A percentile compares a stretch with the other conserved stretches of the same genome.
phyloP scores from a whole-genome alignment of 106 monocot species.

The Acorus gramineus region DNA sequence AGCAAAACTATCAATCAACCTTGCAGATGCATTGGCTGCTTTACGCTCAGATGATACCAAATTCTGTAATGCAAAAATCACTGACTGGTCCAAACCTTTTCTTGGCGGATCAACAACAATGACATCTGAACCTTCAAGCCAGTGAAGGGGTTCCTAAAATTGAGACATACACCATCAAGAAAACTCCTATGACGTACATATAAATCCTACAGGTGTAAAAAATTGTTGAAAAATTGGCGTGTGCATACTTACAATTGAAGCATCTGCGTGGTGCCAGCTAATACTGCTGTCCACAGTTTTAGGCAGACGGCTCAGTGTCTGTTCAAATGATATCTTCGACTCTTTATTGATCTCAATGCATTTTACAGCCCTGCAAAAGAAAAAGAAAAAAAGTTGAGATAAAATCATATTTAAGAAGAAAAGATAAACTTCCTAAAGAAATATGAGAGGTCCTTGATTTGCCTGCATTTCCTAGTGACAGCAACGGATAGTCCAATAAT shows the following conservation, averaged over 20 bases:
- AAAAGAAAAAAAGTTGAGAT: not conserved
- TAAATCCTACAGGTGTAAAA: not conserved
- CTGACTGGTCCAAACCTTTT: conserved; percentile 75
- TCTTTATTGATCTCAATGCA: conserved; percentile 96
- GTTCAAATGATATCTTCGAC: conserved; percentile 82
- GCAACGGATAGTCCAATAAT: conserved; percentile 82
- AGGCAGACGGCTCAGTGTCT: conserved; percentile 69
- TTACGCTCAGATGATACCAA: conserved; percentile 25
- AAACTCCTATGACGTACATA: not conserved
- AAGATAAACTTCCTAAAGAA: not conserved
- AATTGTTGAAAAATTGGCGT: not conserved
- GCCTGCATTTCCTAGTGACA: conserved; percentile 86
- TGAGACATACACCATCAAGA: conserved; percentile 6
- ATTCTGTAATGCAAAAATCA: conserved; percentile 51
- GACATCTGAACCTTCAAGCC: conserved; percentile 87
- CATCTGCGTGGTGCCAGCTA: conserved; percentile 95
- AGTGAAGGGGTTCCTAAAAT: conserved; percentile 80
- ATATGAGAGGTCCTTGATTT: conserved; percentile 9
- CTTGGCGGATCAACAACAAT: conserved; percentile 97
- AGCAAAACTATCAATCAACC: conserved; percentile 23
- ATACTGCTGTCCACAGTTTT: conserved; percentile 59
- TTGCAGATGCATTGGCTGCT: conserved; percentile 16
- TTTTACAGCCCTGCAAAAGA: conserved; percentile 67
- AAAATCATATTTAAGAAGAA: not conserved
- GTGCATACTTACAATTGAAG: conserved; percentile 55